phyloP scores from a whole-genome alignment of 2,329 filamentous ascomycete species.

The Diaporthe sp. region DNA sequence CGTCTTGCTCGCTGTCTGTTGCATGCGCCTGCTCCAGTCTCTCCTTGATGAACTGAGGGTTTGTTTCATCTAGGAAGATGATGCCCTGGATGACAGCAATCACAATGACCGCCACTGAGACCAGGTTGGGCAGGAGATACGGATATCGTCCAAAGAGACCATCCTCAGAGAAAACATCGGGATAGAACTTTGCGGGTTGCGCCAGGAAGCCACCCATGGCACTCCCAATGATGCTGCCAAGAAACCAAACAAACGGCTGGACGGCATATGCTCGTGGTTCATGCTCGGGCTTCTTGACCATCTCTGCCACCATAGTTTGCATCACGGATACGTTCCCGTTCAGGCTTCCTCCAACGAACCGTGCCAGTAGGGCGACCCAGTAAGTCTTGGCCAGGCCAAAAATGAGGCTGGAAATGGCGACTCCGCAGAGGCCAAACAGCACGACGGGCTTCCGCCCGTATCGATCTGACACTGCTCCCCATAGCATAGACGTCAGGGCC shows the following conservation, averaged over 20 bases:
- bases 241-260: slow-evolving; percentile 42
- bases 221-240: slow-evolving; percentile 40
- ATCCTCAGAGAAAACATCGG: slow-evolving; percentile 53
- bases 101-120: slow-evolving; percentile 75
- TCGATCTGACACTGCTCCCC: slow-evolving; percentile 58
- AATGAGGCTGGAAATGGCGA: slow-evolving; percentile 56
- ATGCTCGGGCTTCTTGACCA: slow-evolving; percentile 58
- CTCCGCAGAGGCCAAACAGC: slow-evolving; percentile 50
- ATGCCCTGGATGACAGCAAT: slow-evolving; percentile 76
- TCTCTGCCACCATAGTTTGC: slow-evolving; percentile 59
- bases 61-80: slow-evolving; percentile 70
- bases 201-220: slow-evolving; percentile 42
- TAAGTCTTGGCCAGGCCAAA: slow-evolving; percentile 58
- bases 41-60: slow-evolving; percentile 46
- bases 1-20: slow-evolving; percentile 46
- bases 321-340: slow-evolving; percentile 58
- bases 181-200: slow-evolving; percentile 41
- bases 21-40: slow-evolving; percentile 42
- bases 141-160: slow-evolving; percentile 73
- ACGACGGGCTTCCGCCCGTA: slow-evolving; percentile 53
- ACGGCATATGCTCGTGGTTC: slow-evolving; percentile 48
- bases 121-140: slow-evolving; percentile 68
- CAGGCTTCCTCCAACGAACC: slow-evolving; percentile 56
- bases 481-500: slow-evolving; percentile 58
- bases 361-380: slow-evolving; percentile 58